Conservation (phyloP, 495 filamentous ascomycete genomes). For the Aspergillus egyptiacus region DNA sequence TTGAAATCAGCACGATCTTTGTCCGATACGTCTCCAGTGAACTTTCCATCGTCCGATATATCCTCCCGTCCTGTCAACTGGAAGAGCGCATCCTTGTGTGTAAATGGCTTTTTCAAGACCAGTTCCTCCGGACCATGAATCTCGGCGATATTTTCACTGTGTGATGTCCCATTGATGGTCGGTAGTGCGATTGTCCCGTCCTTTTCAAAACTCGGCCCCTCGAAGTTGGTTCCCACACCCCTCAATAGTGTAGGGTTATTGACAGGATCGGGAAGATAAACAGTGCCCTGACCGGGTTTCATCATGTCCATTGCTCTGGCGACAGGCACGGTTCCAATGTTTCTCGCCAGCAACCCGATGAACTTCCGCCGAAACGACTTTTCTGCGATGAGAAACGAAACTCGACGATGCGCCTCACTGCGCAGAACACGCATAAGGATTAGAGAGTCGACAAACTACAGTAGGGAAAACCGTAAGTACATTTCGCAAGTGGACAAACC, state of each 20-base stretch:
- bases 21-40: constrained; percentile 46
- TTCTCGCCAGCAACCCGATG: constrained; percentile 73
- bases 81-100: constrained; percentile 55
- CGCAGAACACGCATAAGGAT: constrained; percentile 86
- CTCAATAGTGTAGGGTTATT: constrained; percentile 78
- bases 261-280: constrained; percentile 88
- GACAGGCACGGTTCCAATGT: constrained; percentile 81
- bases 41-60: constrained; percentile 51
- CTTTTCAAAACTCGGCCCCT: constrained; percentile 59
- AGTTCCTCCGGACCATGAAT: constrained; percentile 77
- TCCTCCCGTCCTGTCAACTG: constrained; percentile 76
- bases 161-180: constrained; percentile 67
- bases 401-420: constrained; percentile 77
- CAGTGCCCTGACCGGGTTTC: constrained; percentile 67
- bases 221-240: constrained; percentile 83
- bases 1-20: constrained; percentile 46
- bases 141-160: constrained; percentile 73
- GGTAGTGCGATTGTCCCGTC: constrained; percentile 86
- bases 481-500: neutral
- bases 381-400: constrained; percentile 87
- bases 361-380: constrained; percentile 86
- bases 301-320: constrained; percentile 83
- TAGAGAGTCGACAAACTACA: constrained; percentile 87
- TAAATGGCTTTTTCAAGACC: constrained; percentile 79
- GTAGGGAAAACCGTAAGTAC: neutral